Conservation (phyloP, 2,329 filamentous ascomycete species). For the Pezicula neosporulosa region DNA sequence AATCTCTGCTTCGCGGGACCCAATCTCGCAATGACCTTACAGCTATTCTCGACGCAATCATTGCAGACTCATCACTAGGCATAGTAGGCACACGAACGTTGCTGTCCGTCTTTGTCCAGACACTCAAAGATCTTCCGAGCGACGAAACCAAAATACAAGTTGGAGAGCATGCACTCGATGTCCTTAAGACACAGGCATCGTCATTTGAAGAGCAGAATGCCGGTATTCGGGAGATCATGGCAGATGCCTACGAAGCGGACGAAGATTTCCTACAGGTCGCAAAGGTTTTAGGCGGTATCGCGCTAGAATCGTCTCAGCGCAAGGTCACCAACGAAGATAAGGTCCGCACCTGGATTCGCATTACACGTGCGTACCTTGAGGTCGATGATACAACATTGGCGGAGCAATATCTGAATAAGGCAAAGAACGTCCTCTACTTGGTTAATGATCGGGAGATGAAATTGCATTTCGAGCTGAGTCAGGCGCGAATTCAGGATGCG, state of each 20-base stretch:
- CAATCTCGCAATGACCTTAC: slow-evolving; percentile 22
- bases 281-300: slow-evolving; percentile 74
- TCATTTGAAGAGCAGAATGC: slow-evolving; percentile 85
- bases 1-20: slow-evolving; percentile 41
- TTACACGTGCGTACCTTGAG: slow-evolving; percentile 91
- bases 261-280: slow-evolving; percentile 82
- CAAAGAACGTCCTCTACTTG: slow-evolving; percentile 86
- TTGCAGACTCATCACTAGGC: slow-evolving; percentile 24
- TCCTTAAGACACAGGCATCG: slow-evolving; percentile 58
- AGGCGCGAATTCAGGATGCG: slow-evolving; percentile 89
- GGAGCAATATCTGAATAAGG: slow-evolving; percentile 86
- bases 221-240: slow-evolving; percentile 74
- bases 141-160: slow-evolving; percentile 70
- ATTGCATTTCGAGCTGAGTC: slow-evolving; percentile 84
- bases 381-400: slow-evolving; percentile 86
- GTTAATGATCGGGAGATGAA: slow-evolving; percentile 71
- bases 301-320: slow-evolving; percentile 85
- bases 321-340: slow-evolving; percentile 79
- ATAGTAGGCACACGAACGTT: slow-evolving; percentile 28
- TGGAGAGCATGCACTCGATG: slow-evolving; percentile 67
- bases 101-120: slow-evolving; percentile 52
- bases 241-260: slow-evolving; percentile 75
- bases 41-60: slow-evolving; percentile 27
- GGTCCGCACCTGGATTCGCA: slow-evolving; percentile 85
- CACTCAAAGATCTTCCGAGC: slow-evolving; percentile 58